These are phyloP conservation scores for Chloropicon primus DNA, from an alignment of 139 green algal species.

Conservation along the genomic window DNA sequence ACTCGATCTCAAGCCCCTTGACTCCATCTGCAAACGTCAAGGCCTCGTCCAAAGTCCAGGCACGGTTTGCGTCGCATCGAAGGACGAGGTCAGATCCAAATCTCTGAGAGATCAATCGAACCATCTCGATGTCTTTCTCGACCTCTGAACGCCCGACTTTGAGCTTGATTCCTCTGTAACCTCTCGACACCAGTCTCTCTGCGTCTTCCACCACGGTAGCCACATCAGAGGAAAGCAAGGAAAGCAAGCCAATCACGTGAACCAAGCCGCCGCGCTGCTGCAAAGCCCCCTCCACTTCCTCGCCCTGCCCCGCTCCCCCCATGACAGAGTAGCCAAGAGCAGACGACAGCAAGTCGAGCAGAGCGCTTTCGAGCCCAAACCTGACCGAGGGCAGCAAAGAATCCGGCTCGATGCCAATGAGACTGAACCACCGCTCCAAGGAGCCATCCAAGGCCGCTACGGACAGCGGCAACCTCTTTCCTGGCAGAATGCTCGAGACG, in stretches of 20 bases:
- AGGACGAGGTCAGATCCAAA: constrained; percentile 49
- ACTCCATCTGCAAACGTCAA: constrained; percentile 21
- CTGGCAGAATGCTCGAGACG: not conserved
- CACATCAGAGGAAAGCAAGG: not conserved
- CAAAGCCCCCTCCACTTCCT: too few relatives aligned
- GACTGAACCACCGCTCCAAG: not conserved
- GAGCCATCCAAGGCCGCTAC: not conserved
- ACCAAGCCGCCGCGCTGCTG: not conserved
- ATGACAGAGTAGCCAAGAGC: not conserved
- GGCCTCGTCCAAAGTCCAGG: constrained; percentile 61
- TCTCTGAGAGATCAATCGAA: constrained; percentile 40
- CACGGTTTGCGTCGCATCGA: constrained; percentile 77
- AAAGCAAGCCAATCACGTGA: not conserved
- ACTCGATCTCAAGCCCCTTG: constrained; percentile 10
- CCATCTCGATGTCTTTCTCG: constrained; percentile 45
- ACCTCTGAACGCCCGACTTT: constrained; percentile 47
- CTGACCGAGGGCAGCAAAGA: not conserved
- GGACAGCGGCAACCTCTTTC: not conserved
- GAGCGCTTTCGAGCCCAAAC: constrained; percentile 1
- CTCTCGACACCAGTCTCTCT: constrained; percentile 20
- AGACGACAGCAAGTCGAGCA: not conserved
- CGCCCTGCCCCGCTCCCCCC: too few relatives aligned
- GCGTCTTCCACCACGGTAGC: not conserved
- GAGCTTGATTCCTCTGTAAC: constrained; percentile 63
- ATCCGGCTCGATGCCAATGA: not conserved